These are phyloP conservation scores for Candida pseudofarinosa DNA, from an alignment of 805 yeast genomes.

Conservation along the genomic window DNA sequence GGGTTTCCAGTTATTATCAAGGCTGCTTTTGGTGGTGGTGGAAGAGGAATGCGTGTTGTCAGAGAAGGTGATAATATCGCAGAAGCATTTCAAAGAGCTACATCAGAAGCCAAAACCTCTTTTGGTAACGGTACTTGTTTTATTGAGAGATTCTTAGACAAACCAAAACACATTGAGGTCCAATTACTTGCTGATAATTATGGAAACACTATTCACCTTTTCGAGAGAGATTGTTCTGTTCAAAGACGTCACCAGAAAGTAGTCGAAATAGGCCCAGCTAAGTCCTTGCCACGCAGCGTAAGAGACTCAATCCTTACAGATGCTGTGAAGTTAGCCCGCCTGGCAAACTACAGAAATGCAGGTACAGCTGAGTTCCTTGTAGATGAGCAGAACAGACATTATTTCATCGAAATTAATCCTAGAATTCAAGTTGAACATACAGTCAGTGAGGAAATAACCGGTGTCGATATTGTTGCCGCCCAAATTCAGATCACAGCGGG, in stretches of 20 bases:
- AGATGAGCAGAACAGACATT: conserved; percentile 89
- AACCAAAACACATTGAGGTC: conserved; percentile 97
- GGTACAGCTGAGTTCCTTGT: conserved; percentile 98
- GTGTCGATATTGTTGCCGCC: conserved; percentile 96
- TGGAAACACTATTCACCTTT: conserved; percentile 93
- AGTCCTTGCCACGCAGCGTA: conserved; percentile 74
- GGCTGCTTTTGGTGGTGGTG: conserved; percentile 99
- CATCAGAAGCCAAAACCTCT: conserved; percentile 91
- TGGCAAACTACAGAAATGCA: conserved; percentile 91
- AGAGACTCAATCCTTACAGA: conserved; percentile 91
- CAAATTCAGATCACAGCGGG: conserved; percentile 99
- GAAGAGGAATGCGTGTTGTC: conserved; percentile 99
- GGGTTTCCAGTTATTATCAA: conserved; percentile 97
- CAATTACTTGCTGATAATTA: conserved; percentile 90
- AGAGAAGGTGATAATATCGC: conserved; percentile 90
- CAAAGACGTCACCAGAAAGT: conserved; percentile 99
- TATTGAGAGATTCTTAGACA: conserved; percentile 90
- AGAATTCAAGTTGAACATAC: conserved; percentile 98
- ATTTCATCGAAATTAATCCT: conserved; percentile 97
- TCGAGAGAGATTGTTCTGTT: conserved; percentile 98
- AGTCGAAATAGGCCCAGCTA: conserved; percentile 97
- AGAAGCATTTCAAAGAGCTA: conserved; percentile 91
- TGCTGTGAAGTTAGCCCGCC: conserved; percentile 87
- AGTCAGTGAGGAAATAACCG: conserved; percentile 97
- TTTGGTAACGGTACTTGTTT: conserved; percentile 98